Evolutionary conservation across 805 yeast species (phyloP).

Genomic region (Candida pseudoglaebosa): DNA sequence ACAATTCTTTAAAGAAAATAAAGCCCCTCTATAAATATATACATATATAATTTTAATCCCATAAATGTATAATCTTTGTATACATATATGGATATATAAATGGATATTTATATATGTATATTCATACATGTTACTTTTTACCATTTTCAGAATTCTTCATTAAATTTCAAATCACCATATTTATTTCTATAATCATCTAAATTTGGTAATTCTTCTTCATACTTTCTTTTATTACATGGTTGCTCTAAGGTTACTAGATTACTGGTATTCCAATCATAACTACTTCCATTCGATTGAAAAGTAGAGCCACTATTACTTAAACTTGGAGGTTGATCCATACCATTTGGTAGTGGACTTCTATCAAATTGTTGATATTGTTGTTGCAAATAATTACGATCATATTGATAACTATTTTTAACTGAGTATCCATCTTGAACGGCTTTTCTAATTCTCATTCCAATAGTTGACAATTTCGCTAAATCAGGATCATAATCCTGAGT

Average conservation of each 20-base stretch:
- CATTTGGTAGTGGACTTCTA: slow-evolving; percentile 41
- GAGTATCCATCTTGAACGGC: slow-evolving; percentile 60
- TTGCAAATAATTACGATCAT: slow-evolving; percentile 2
- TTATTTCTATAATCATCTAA: slow-evolving; percentile 18
- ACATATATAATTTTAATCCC: too few species aligned
- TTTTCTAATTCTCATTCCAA: slow-evolving; percentile 72
- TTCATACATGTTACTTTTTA: background rate
- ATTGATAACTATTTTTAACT: slow-evolving; percentile 13
- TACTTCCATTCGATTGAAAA: slow-evolving; percentile 15
- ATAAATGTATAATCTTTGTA: too few species aligned
- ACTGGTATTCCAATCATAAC: slow-evolving; percentile 9
- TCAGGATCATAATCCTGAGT: slow-evolving; percentile 19
- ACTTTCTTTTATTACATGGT: slow-evolving; percentile 22
- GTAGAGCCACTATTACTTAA: slow-evolving; percentile 43
- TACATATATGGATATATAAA: too few species aligned
- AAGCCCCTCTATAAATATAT: too few species aligned
- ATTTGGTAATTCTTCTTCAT: slow-evolving; percentile 16
- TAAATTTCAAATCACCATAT: slow-evolving; percentile 44
- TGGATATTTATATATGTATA: too few species aligned
- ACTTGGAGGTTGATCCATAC: slow-evolving; percentile 42
- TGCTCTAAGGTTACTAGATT: slow-evolving; percentile 6
- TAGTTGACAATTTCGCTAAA: slow-evolving; percentile 42
- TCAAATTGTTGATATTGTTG: slow-evolving; percentile 5
- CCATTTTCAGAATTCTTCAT: slow-evolving; percentile 42
- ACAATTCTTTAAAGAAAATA: too few species aligned